Conservation (phyloP, 495 filamentous ascomycete genomes). For the Parmelia sp. region DNA sequence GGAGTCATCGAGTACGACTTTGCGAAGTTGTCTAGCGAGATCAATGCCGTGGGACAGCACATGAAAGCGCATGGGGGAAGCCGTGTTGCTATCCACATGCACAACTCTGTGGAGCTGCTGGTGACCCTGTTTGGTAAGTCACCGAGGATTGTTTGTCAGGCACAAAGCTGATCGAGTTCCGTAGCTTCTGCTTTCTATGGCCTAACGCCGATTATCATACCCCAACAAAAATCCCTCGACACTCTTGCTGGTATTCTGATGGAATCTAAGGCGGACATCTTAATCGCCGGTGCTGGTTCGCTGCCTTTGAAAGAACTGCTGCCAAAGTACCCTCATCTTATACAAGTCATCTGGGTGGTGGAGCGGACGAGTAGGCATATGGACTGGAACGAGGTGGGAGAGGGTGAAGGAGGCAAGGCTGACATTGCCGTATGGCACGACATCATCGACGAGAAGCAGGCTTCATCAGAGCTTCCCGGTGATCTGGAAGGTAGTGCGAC, state of each 20-base stretch:
- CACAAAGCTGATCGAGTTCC: conserved; percentile 22
- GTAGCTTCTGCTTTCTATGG: conserved; percentile 74
- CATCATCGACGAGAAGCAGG: conserved; percentile 58
- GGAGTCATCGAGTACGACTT: conserved; percentile 64
- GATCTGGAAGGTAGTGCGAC: conserved; percentile 24
- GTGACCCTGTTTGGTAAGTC: conserved; percentile 58
- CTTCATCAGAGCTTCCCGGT: conserved; percentile 44
- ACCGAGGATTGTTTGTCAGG: too few species aligned
- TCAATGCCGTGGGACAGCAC: conserved; percentile 77
- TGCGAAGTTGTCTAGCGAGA: conserved; percentile 70
- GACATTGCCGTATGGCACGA: conserved; percentile 85
- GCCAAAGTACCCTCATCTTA: conserved; percentile 59
- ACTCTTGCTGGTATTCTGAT: conserved; percentile 62
- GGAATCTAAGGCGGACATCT: conserved; percentile 63
- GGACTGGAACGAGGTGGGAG: conserved; percentile 79
- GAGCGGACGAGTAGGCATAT: conserved; percentile 87
- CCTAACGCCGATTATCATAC: conserved; percentile 72
- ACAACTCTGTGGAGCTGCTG: conserved; percentile 87
- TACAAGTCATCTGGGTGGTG: conserved; percentile 86
- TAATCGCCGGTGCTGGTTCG: conserved; percentile 82
- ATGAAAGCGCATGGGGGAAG: conserved; percentile 61
- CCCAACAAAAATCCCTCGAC: conserved; percentile 65
- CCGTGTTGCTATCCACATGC: conserved; percentile 82
- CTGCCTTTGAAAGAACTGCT: conserved; percentile 71
- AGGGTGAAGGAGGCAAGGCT: conserved; percentile 61